Conservation (phyloP, 2,329 filamentous ascomycete species). For the Aspergillus sp. region DNA sequence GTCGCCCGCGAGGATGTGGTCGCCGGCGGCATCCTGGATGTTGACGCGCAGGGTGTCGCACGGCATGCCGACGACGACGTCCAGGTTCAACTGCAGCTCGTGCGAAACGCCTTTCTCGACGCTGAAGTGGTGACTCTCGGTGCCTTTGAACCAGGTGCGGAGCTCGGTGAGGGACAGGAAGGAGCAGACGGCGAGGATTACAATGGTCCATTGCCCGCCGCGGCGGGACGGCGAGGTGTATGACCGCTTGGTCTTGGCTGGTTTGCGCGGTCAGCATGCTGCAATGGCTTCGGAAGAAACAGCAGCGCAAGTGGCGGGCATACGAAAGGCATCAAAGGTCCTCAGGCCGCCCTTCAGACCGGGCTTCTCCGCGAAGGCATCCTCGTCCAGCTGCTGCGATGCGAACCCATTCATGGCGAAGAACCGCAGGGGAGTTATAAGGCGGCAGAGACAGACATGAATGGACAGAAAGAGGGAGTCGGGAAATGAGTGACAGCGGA, state of each 20-base stretch:
- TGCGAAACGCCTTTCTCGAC: slow-evolving; percentile 88
- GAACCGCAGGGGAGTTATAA: slow-evolving; percentile 5
- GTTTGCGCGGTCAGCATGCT: neutral
- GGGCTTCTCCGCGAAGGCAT: slow-evolving; percentile 65
- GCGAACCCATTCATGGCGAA: slow-evolving; percentile 68
- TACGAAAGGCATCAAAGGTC: slow-evolving; percentile 97
- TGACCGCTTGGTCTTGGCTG: slow-evolving; percentile 91
- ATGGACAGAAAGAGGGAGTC: slow-evolving; percentile 3
- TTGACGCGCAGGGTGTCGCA: slow-evolving; percentile 89
- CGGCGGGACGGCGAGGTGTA: slow-evolving; percentile 77
- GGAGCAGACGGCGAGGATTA: slow-evolving; percentile 64
- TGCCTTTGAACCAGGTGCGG: slow-evolving; percentile 70
- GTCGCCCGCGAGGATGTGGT: slow-evolving; percentile 75
- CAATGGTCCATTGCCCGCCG: slow-evolving; percentile 88
- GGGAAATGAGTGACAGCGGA: slow-evolving; percentile 1
- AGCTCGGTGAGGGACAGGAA: slow-evolving; percentile 72
- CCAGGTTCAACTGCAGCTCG: slow-evolving; percentile 86
- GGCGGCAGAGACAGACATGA: slow-evolving; percentile 18
- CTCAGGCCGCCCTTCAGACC: slow-evolving; percentile 50
- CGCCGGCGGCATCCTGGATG: slow-evolving; percentile 89
- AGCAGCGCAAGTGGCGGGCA: slow-evolving; percentile 28
- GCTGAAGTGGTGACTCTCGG: slow-evolving; percentile 79
- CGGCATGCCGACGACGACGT: slow-evolving; percentile 82
- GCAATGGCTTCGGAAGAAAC: slow-evolving; percentile 1
- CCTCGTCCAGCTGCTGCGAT: slow-evolving; percentile 62